phyloP scores from a whole-genome alignment of 1,139 yeast genomes.

The Lodderomyces theae region DNA sequence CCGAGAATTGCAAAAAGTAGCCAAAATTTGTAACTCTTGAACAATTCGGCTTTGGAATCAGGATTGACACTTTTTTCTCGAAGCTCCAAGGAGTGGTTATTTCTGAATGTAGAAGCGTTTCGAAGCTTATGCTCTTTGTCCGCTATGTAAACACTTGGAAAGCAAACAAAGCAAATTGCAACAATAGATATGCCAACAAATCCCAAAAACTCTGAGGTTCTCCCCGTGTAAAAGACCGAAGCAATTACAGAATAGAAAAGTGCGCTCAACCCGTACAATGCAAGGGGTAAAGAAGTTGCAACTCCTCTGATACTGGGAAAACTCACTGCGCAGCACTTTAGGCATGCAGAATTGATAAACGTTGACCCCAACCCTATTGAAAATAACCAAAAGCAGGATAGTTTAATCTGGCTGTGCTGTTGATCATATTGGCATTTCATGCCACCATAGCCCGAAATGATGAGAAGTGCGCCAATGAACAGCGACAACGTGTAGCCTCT shows the following conservation, averaged over 20 bases:
- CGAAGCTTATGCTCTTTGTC: slow-evolving; percentile 35
- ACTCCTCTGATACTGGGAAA: slow-evolving; percentile 58
- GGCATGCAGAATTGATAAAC: slow-evolving; percentile 48
- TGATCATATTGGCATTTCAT: slow-evolving; percentile 45
- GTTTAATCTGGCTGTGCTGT: slow-evolving; percentile 24
- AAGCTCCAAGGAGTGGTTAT: neutral
- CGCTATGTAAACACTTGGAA: slow-evolving; percentile 47
- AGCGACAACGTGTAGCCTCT: slow-evolving; percentile 48
- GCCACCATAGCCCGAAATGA: slow-evolving; percentile 45
- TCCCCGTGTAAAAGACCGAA: slow-evolving; percentile 47
- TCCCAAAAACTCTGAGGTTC: slow-evolving; percentile 48
- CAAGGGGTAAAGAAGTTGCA: slow-evolving; percentile 59
- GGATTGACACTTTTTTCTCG: neutral
- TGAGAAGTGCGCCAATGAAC: slow-evolving; percentile 40
- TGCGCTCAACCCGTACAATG: slow-evolving; percentile 60
- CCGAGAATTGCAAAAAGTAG: slow-evolving; percentile 46
- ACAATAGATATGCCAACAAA: slow-evolving; percentile 44
- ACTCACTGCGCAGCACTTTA: slow-evolving; percentile 57
- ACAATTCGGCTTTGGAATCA: slow-evolving; percentile 15
- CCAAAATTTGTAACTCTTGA: slow-evolving; percentile 46
- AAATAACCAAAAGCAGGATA: slow-evolving; percentile 39
- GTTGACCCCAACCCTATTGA: slow-evolving; percentile 57
- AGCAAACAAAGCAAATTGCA: slow-evolving; percentile 36
- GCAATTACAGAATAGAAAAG: slow-evolving; percentile 52
- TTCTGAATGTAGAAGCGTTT: slow-evolving; percentile 8